Evolutionary conservation across 495 filamentous ascomycete species (phyloP), one percentile per base, ranked within the genome.

Genomic region (Penicillium crystallinum): DNA sequence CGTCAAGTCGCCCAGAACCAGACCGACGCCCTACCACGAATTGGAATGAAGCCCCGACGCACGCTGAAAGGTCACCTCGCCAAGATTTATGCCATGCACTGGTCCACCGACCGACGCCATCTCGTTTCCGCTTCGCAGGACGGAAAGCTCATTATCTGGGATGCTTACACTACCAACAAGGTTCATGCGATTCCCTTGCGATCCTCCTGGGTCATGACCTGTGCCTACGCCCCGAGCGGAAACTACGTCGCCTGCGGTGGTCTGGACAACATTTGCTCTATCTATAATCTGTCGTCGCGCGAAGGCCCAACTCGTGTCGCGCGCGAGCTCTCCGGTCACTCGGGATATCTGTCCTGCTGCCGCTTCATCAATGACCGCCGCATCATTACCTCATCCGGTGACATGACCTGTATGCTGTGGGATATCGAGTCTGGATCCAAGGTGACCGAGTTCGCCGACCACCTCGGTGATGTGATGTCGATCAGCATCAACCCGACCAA

Each of bases 321-420:
- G 58, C 86, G 93, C 47, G 93, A 98, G 69, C 81, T 98, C 25
- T 97, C 95, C 22, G 95, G 93, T 29, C 93, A 98, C 69, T 95
- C 92, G 18, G 93, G 93, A 31, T 98, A 98, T 62, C 84, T 98
- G 34, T 96, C 90, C 27, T 98, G 93, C 88, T 98, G 93, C 62
- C 87, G 93, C 38, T 98, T 98, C 71, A 96, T 97, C 79, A 98
- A 96, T 69, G 93, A 98, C 77, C 87, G 92, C 59, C 88, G 89
- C 58, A 97, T 98, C 62, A 83, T 98, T 47, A 98, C 93, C 52
- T 98, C 93, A 12, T 98, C 93, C 12, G 93, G 93, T 44, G 93
- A 98, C 65, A 98, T 98, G 95, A 98, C 93, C 42, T 98, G 93
- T 76, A 97, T 97, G 88, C 86, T 97, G 61, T 98, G 93, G 93